Percentiles rank a stretch among this genome's conserved stretches.
Conservation (phyloP, 73 alveolate species). For the Symbiodinium natans region DNA sequence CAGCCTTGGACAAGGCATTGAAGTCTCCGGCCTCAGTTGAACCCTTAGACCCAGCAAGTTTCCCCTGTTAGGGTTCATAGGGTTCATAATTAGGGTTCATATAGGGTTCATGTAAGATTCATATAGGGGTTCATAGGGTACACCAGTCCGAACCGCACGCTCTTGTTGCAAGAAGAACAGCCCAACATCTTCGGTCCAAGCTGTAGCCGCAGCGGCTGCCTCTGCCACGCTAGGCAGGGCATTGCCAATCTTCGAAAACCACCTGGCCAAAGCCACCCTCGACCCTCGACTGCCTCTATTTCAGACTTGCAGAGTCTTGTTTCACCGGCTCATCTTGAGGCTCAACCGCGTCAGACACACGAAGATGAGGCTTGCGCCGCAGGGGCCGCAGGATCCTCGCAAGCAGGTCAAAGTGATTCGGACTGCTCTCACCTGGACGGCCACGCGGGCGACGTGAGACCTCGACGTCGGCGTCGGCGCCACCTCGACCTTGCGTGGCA, state of each 20-base stretch:
- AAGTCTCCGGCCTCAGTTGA: conserved; percentile 48
- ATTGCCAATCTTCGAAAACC: conserved; percentile 68
- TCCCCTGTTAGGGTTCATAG: no score
- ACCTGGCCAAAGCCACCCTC: neutral
- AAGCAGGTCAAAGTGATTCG: neutral
- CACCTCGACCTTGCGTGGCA: neutral
- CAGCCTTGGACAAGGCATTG: conserved; percentile 83
- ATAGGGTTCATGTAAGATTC: no score
- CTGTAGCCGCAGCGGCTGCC: conserved; percentile 87
- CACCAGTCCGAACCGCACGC: no score
- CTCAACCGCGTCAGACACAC: neutral
- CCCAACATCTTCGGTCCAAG: neutral
- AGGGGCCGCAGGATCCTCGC: neutral
- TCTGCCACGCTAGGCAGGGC: conserved; percentile 76
- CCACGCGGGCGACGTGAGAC: neutral
- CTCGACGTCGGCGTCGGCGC: neutral
- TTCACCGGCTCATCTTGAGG: neutral
- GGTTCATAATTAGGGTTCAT: no score
- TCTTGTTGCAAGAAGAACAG: neutral
- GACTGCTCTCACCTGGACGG: neutral
- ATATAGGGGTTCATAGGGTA: no score
- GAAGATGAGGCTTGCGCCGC: neutral
- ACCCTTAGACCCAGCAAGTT: no score
- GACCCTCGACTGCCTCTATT: no score
- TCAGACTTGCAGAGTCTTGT: no score